phyloP scores from a whole-genome alignment of 2,329 filamentous ascomycete species.

The Tolypocladium ovalisporum region DNA sequence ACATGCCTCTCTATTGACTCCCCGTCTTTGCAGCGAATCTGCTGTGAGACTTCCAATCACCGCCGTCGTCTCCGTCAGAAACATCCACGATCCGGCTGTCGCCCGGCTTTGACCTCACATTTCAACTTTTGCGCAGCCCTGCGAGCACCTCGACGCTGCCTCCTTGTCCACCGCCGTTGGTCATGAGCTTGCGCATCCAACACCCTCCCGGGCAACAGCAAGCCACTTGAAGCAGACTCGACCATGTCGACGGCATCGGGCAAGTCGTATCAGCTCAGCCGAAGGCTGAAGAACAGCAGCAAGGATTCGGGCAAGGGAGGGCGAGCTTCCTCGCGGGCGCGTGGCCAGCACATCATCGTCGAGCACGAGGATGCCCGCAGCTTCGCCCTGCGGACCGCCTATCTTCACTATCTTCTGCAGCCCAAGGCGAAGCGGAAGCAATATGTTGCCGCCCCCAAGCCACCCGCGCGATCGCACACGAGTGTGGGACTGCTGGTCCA shows the following conservation, averaged over 20 bases:
- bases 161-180: constrained; percentile 5
- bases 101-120: neutral
- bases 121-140: neutral
- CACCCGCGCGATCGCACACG: constrained; percentile 51
- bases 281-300: constrained; percentile 32
- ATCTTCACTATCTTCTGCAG: constrained; percentile 85
- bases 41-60: neutral
- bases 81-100: neutral
- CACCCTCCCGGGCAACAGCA: constrained; percentile 16
- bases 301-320: constrained; percentile 26
- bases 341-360: constrained; percentile 35
- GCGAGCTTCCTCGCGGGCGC: constrained; percentile 29
- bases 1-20: neutral
- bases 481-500: constrained; percentile 80
- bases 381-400: constrained; percentile 82
- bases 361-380: constrained; percentile 76
- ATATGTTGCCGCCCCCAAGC: constrained; percentile 60
- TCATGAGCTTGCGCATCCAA: constrained; percentile 18
- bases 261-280: constrained; percentile 32
- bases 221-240: constrained; percentile 13
- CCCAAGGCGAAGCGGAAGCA: constrained; percentile 83
- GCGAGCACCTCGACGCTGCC: neutral
- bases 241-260: constrained; percentile 42
- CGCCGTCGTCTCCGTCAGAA: neutral
- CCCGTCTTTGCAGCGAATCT: neutral